Evolutionary conservation across 495 filamentous ascomycete species (phyloP).

Genomic region (Trichoderma orchidacearum): DNA sequence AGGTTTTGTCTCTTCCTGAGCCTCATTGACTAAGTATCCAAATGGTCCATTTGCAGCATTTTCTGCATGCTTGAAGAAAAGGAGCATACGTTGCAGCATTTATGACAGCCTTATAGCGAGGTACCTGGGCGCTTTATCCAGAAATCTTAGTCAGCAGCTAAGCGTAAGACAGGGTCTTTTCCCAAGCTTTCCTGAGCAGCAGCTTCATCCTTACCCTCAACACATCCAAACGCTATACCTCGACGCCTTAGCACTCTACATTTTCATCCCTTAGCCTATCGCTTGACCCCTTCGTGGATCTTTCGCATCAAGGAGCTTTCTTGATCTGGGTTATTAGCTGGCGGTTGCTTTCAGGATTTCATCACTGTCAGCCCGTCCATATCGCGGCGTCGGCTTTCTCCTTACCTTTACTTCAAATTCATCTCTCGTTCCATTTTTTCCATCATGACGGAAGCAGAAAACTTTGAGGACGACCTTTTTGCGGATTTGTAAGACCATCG

Average conservation of each 20-base stretch:
- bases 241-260: too few relatives aligned
- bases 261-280: too few relatives aligned
- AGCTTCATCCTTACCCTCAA: background rate
- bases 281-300: too few relatives aligned
- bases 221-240: background rate
- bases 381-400: background rate
- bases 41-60: too few relatives aligned
- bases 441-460: constrained; percentile 74
- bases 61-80: background rate
- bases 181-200: background rate
- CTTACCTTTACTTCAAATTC: background rate
- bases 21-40: too few relatives aligned
- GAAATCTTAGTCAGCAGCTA: background rate
- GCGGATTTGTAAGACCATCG: constrained; percentile 72
- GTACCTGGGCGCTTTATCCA: background rate
- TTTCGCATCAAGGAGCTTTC: background rate
- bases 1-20: too few relatives aligned
- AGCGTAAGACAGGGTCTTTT: background rate
- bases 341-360: background rate
- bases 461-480: constrained; percentile 95
- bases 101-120: background rate
- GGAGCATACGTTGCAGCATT: background rate
- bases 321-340: background rate
- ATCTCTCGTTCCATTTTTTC: background rate
- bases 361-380: background rate